Base-by-base conservation (phyloP, 2,329 filamentous ascomycete species). In the Fusarium anguioides region DNA sequence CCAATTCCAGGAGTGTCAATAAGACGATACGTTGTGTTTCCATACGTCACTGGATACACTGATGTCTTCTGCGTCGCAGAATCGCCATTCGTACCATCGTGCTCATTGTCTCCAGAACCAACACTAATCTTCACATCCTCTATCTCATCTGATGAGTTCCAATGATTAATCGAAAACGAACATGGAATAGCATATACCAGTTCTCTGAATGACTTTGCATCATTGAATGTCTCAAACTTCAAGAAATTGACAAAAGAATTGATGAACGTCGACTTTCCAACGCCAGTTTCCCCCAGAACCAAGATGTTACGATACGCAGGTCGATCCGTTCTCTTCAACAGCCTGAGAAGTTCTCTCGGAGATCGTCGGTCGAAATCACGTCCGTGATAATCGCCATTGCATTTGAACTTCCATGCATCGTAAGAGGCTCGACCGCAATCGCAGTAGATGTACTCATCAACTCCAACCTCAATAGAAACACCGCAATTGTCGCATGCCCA, bases 251-350 rank as follows among this genome's bases (percentile, higher is more conserved):
- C 66, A 31, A 84, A 82, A 0, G 81, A 78, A 44, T 84, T 84
- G 69, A 84, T 83, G 39, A 79, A 84, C 0, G 82, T 83, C 2
- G 79, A 82, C 50, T 84, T 84, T 0, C 82, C 82, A 0, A 83
- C 82, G 0, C 81, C 82, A 1, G 81, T 82, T 64, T 83, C 81
- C 0, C 82, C 82, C 0, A 84, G 72, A 6, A 84, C 77, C 23
- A 84, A 60, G 18, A 84, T 81, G 40, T 83, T 83, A 24, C 79
- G 50, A 18, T 77, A 70, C 4, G 78, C 70, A 12, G 35, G 35
- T 1, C 23, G 33, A 3, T 48, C 14, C 2, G 60, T 9, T 6
- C 11, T 20, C 15, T 23, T 20, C n/a, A 58, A n/a, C 14, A 26
- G 24, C 21, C 27, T 17, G 18, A 35, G 18, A 17, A 54, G 36